A percentile compares a stretch with the other conserved stretches of the same genome.
Conservation (phyloP, 2,329 filamentous ascomycete species). For the Ophiostoma novo-ulmi region DNA sequence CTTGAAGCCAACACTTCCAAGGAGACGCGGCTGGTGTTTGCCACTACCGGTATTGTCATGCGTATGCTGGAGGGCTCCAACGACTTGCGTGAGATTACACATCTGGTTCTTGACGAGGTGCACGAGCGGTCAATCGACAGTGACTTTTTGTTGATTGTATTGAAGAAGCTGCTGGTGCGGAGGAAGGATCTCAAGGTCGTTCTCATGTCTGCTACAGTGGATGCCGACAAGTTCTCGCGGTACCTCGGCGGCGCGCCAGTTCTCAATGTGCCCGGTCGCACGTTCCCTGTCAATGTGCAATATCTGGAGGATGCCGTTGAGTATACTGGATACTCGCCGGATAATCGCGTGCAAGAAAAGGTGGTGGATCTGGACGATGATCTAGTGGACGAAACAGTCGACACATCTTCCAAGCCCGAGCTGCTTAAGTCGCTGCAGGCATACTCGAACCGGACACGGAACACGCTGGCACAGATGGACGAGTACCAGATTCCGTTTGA, state of each 20-base stretch:
- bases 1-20: slow-evolving; percentile 80
- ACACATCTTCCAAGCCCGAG: slow-evolving; percentile 49
- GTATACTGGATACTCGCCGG: slow-evolving; percentile 66
- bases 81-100: slow-evolving; percentile 82
- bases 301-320: slow-evolving; percentile 93
- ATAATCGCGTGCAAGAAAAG: slow-evolving; percentile 48
- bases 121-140: slow-evolving; percentile 96
- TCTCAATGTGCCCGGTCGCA: slow-evolving; percentile 84
- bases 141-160: slow-evolving; percentile 88
- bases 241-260: slow-evolving; percentile 84
- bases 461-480: slow-evolving; percentile 70
- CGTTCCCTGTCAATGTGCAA: slow-evolving; percentile 82
- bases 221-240: slow-evolving; percentile 82
- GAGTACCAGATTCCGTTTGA: slow-evolving; percentile 91
- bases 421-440: slow-evolving; percentile 60
- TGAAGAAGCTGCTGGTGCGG: slow-evolving; percentile 72
- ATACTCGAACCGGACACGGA: slow-evolving; percentile 72
- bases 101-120: slow-evolving; percentile 94
- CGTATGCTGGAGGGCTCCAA: slow-evolving; percentile 90
- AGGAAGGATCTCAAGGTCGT: slow-evolving; percentile 85
- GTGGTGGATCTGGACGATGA: slow-evolving; percentile 62
- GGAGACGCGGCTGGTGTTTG: slow-evolving; percentile 82
- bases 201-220: slow-evolving; percentile 95
- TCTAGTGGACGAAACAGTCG: slow-evolving; percentile 46
- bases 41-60: slow-evolving; percentile 90